Percentiles rank a stretch among this genome's conserved stretches.
phyloP scores from a whole-genome alignment of 83 land plant species.

The Picea engelmannii region DNA sequence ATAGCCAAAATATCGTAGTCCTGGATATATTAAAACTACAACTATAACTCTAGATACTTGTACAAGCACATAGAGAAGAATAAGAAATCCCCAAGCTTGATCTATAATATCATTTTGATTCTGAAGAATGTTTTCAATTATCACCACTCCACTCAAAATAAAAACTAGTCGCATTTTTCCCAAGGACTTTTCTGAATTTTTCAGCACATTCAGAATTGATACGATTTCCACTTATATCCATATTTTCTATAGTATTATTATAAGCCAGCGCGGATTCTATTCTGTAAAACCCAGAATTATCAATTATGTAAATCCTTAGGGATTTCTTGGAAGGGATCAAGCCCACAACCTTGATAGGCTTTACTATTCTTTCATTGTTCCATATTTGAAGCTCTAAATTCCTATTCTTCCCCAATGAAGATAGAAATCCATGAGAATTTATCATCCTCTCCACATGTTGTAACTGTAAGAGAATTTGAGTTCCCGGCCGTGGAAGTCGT shows the following conservation, averaged over 20 bases:
- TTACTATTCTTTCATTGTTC: conserved; percentile 30
- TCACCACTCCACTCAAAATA: no score
- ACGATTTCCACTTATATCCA: conserved; percentile 26
- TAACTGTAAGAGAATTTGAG: no score
- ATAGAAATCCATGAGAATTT: no score
- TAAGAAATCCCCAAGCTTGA: conserved; percentile 77
- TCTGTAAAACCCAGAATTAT: background rate
- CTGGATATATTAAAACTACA: no score
- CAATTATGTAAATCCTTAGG: conserved; percentile 40
- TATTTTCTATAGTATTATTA: conserved; percentile 47
- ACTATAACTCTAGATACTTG: conserved; percentile 61
- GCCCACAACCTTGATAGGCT: conserved; percentile 46
- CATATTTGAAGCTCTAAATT: conserved; percentile 65
- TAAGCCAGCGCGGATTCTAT: conserved; percentile 40
- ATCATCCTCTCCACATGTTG: no score
- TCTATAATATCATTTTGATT: conserved; percentile 57
- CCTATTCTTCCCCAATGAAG: conserved; percentile 49
- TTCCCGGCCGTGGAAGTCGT: no score
- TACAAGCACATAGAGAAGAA: conserved; percentile 78
- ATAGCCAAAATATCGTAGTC: conserved; percentile 70
- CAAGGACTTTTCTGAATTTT: conserved; percentile 50
- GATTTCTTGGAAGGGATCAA: conserved; percentile 46
- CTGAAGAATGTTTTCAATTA: no score
- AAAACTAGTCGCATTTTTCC: no score
- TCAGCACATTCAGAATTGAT: conserved; percentile 62